Percentiles rank a stretch among this genome's conserved stretches.
Conservation (phyloP, 129 eudicot species). For the Gnaphalium uliginosum region DNA sequence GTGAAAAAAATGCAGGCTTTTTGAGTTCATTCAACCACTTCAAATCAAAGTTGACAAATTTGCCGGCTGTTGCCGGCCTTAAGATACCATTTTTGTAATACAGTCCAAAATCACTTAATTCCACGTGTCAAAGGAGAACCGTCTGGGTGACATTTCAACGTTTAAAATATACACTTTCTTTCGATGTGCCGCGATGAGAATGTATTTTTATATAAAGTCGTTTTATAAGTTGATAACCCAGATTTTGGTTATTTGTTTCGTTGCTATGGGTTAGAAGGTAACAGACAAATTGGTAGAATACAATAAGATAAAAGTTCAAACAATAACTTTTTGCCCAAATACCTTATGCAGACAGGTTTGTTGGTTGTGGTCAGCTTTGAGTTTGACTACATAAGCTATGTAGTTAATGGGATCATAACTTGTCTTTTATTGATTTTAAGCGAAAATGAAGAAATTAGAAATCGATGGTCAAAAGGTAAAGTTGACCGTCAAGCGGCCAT, state of each 20-base stretch:
- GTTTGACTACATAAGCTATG: too few relatives aligned
- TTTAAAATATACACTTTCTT: neutral
- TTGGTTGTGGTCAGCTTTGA: neutral
- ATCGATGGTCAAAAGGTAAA: neutral
- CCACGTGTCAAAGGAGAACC: constrained; percentile 21
- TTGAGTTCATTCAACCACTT: constrained; percentile 15
- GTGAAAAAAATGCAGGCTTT: constrained; percentile 40
- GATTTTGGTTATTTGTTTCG: neutral
- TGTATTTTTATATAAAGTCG: neutral
- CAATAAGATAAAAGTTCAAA: neutral
- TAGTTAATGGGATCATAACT: too few relatives aligned
- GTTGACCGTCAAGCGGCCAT: neutral
- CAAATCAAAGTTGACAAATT: constrained; percentile 19
- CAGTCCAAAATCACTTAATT: neutral
- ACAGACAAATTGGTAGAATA: neutral
- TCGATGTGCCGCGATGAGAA: constrained; percentile 14
- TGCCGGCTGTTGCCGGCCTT: constrained; percentile 45
- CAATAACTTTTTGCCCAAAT: neutral
- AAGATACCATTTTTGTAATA: constrained; percentile 2
- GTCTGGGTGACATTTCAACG: neutral
- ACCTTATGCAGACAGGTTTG: neutral
- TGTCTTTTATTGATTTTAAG: too few relatives aligned
- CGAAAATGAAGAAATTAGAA: neutral
- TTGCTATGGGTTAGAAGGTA: neutral
- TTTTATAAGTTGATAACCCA: neutral